Base-by-base conservation (phyloP, 139 green algal genomes). In the Chlamydomonas incerta region DNA sequence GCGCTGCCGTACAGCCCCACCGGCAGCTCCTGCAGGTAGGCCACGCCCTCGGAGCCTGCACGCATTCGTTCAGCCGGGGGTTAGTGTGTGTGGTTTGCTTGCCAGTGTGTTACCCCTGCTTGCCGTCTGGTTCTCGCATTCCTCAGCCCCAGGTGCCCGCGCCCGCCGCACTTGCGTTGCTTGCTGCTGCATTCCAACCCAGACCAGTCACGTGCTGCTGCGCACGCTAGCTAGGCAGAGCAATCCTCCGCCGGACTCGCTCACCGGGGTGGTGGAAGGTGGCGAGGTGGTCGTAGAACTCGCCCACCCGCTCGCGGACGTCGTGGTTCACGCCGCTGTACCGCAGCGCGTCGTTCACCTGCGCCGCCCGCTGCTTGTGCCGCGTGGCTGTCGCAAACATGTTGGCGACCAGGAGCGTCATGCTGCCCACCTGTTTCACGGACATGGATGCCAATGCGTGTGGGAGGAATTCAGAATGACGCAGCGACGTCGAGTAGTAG, bases 31-130 rank as follows among this genome's bases (percentile, higher is more conserved):
- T 67, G 31, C 11, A 80, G 73, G 31, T 55, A 68, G 5, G 73
- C 50, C n/a, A 80, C 73, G 20, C 73, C 73, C 13, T 80, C 73
- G 28, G 73, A 41, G 20, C 73, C 73, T 80, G 52, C 34, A 52
- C 13, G 6, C 41, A 50, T 50, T 5, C 6, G 41, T 50, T 5
- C 41, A 50, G n/a, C n/a, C n/a, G n/a, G n/a, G n/a, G n/a, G n/a
- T n/a, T n/a, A n/a, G n/a, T n/a, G n/a, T n/a, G n/a, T n/a, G n/a
- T n/a, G n/a, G n/a, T n/a, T n/a, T n/a, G n/a, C n/a, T n/a, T n/a
- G n/a, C n/a, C n/a, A n/a, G n/a, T n/a, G n/a, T n/a, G n/a, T n/a
- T n/a, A n/a, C n/a, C n/a, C n/a, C n/a, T n/a, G n/a, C n/a, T n/a
- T n/a, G n/a, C n/a, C n/a, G n/a, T n/a, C n/a, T n/a, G n/a, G n/a